Conservation (phyloP, 768 basidiomycete genomes). For the Mycena floridula region DNA sequence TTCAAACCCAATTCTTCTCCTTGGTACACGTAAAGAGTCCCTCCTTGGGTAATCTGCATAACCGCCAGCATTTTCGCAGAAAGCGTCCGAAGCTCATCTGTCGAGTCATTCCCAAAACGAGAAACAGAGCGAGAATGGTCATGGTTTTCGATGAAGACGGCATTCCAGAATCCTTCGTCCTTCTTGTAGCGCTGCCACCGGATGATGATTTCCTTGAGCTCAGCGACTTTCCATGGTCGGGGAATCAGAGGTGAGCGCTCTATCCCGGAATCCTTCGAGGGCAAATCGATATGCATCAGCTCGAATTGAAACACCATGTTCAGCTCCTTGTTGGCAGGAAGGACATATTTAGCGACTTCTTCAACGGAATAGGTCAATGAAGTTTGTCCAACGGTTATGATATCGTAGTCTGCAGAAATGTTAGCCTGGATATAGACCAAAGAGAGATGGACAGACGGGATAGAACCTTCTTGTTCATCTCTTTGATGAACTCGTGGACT, state of each 20-base stretch:
- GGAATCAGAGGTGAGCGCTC: constrained; percentile 33
- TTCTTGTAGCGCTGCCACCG: constrained; percentile 58
- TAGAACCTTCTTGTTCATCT: constrained; percentile 60
- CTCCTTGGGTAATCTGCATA: constrained; percentile 53
- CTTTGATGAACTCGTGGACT: constrained; percentile 61
- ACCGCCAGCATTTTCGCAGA: constrained; percentile 64
- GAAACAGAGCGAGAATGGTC: constrained; percentile 61
- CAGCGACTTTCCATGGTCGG: constrained; percentile 44
- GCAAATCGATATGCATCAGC: constrained; percentile 50
- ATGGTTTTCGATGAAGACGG: constrained; percentile 67
- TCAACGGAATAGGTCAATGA: constrained; percentile 50
- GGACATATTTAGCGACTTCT: constrained; percentile 48
- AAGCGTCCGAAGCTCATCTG: constrained; percentile 43
- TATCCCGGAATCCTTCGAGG: constrained; percentile 19
- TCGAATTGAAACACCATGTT: constrained; percentile 67
- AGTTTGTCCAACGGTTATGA: constrained; percentile 65
- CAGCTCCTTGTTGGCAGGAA: constrained; percentile 52
- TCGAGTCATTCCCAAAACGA: constrained; percentile 57
- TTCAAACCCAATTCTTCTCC: constrained; percentile 68
- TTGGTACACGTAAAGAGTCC: constrained; percentile 71
- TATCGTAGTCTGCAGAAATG: constrained; percentile 38
- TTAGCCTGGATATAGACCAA: background rate
- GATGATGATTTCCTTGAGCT: constrained; percentile 40
- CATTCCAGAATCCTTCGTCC: constrained; percentile 61
- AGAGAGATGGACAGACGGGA: constrained; percentile 29